These are phyloP conservation scores for Perilla frutescens DNA, from an alignment of 257 asterid species.

Conservation along the genomic window DNA sequence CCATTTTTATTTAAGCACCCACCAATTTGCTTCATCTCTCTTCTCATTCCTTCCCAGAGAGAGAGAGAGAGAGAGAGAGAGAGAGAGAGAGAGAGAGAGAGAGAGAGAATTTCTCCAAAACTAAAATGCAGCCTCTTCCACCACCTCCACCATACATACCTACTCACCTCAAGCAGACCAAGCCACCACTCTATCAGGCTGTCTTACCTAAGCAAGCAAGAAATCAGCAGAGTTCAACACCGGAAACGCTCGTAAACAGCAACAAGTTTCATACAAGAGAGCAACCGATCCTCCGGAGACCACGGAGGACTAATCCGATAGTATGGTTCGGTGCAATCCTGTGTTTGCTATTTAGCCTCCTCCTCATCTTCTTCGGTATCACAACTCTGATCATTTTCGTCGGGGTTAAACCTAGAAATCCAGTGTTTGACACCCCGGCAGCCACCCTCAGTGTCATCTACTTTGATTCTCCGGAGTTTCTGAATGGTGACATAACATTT, in stretches of 20 bases:
- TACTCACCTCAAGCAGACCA: slow-evolving; percentile 44
- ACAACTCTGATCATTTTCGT: slow-evolving; percentile 62
- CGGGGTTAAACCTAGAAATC: slow-evolving; percentile 63
- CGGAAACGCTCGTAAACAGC: slow-evolving; percentile 22
- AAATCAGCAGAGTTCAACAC: slow-evolving; percentile 39
- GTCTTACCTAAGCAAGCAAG: slow-evolving; percentile 41
- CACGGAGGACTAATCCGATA: slow-evolving; percentile 62
- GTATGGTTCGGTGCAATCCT: slow-evolving; percentile 70
- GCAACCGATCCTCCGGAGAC: slow-evolving; percentile 52
- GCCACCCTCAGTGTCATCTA: slow-evolving; percentile 74
- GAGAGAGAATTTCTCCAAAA: neutral
- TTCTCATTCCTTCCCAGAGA: slow-evolving; percentile 30
- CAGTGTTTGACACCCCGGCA: slow-evolving; percentile 66
- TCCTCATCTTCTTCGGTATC: slow-evolving; percentile 73
- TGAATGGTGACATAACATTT: slow-evolving; percentile 70
- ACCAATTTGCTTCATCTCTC: slow-evolving; percentile 28
- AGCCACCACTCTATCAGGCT: slow-evolving; percentile 40
- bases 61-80: neutral
- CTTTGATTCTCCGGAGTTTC: slow-evolving; percentile 65
- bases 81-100: neutral
- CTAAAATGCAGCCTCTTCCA: slow-evolving; percentile 48
- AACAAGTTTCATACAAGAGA: slow-evolving; percentile 50
- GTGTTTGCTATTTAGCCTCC: slow-evolving; percentile 67
- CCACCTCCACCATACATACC: slow-evolving; percentile 59
- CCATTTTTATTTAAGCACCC: slow-evolving; percentile 41